Base-by-base conservation (phyloP, 2,329 filamentous ascomycete genomes). In the Penicillium sp. region DNA sequence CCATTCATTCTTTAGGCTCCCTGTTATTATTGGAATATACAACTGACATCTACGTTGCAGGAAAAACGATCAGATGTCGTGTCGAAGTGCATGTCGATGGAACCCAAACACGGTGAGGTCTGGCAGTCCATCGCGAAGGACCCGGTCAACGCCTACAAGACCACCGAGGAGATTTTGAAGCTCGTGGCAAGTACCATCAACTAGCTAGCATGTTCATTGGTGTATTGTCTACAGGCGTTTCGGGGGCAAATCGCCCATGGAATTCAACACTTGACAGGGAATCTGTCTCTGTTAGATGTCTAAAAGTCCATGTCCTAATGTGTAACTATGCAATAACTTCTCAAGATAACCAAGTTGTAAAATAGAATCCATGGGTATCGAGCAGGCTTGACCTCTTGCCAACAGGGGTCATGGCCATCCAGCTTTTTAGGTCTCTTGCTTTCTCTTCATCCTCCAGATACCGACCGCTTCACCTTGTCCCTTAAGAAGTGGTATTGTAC, bases 121-220 rank as follows among this genome's bases (percentile, higher is more conserved):
- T 99, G 94, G 94, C 90, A 96, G 78, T 77, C 79, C 9, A 81
- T 97, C 4, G 85, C 88, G 18, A 99, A 99, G 81, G 85, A 92
- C 67, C 93, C 93, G 1, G 83, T 81, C 74, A 95, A 96, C 74
- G 89, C 89, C 24, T 79, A 83, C 53, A 88, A 88, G 78, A 80
- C 81, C 11, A 83, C 84, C 0, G 92, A 96, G 74, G 91, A 96
- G 72, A 82, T 97, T 16, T 72, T 99, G 66, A 90, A 89, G 77
- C 74, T 92, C 60, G 92, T 95, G 22, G 88, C 89, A 1, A 81
- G 79, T 43, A 48, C 57, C 11, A 55, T 66, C 39, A 63, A 57
- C 49, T 67, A 59, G 59, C 64, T 44, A 54, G 50, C 38, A 57
- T 65, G 18, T 11, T 50, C 24, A 44, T 40, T 40, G 47, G 50